Percentiles rank a stretch among this genome's conserved stretches.
These are phyloP conservation scores for Hymenochaete sp. DNA, from an alignment of 1,284 basidiomycete genomes.

Conservation along the genomic window DNA sequence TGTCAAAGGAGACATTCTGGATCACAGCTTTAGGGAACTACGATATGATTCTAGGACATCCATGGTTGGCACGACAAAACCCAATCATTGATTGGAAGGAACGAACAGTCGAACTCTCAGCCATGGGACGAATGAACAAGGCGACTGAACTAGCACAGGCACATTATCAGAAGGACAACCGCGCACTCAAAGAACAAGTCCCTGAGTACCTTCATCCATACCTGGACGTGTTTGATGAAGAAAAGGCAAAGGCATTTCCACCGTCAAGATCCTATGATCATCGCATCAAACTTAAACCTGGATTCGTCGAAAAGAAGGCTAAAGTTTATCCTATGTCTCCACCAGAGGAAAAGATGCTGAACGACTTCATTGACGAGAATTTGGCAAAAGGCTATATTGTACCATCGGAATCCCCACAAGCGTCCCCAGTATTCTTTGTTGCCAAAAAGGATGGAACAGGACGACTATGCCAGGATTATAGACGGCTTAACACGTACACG, in stretches of 20 bases:
- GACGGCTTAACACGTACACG: constrained; percentile 25
- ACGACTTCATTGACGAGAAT: constrained; percentile 22
- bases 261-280: constrained; percentile 1
- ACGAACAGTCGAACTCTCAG: background rate
- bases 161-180: too few relatives aligned
- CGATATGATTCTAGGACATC: constrained; percentile 1
- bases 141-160: too few relatives aligned
- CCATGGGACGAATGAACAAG: too few relatives aligned
- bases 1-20: too few relatives aligned
- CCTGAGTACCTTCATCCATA: too few relatives aligned
- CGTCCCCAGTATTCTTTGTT: constrained; percentile 20
- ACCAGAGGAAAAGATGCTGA: constrained; percentile 18
- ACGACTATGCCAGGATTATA: constrained; percentile 27
- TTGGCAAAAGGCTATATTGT: constrained; percentile 16
- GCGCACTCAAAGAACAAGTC: too few relatives aligned
- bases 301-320: background rate
- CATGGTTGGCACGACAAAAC: constrained; percentile 1
- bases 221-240: background rate
- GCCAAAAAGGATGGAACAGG: constrained; percentile 20
- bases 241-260: background rate
- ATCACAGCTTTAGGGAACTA: too few relatives aligned
- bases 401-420: constrained; percentile 22
- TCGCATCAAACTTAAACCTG: background rate
- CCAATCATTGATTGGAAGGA: background rate
- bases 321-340: constrained; percentile 16